Evolutionary conservation across 805 yeast genomes (phyloP).

Genomic region (Brettanomyces anomalus): DNA sequence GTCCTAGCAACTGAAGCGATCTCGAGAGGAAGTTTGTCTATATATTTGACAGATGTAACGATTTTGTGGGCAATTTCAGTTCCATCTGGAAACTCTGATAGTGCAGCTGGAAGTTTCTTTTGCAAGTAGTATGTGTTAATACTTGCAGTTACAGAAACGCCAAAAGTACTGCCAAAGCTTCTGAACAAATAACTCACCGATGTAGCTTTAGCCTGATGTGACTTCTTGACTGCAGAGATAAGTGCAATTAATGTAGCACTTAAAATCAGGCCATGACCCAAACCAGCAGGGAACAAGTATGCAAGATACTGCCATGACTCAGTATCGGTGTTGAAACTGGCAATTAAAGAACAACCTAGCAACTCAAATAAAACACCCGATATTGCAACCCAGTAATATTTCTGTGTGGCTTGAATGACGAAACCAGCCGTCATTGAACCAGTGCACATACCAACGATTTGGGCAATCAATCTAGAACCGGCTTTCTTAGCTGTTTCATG

Average conservation of each 20-base stretch:
- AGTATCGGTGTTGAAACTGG: not conserved
- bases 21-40: not conserved
- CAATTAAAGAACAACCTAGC: not conserved
- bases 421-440: conserved; percentile 1
- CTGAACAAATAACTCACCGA: conserved; percentile 75
- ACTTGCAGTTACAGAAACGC: conserved; percentile 27
- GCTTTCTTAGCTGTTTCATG: not conserved
- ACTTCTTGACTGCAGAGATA: conserved; percentile 63
- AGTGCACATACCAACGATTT: not conserved
- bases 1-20: not conserved
- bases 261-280: conserved; percentile 1
- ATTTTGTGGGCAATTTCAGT: not conserved
- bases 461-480: not conserved
- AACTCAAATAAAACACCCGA: not conserved
- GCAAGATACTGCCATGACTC: not conserved
- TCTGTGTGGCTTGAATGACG: not conserved
- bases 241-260: conserved; percentile 51
- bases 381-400: not conserved
- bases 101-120: not conserved
- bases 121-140: not conserved
- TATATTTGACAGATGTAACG: not conserved
- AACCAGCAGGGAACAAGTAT: not conserved
- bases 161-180: conserved; percentile 47
- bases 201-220: conserved; percentile 76
- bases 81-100: not conserved